These are phyloP conservation scores for Candida sanyaensis DNA, from an alignment of 1,139 yeast species.

Conservation along the genomic window DNA sequence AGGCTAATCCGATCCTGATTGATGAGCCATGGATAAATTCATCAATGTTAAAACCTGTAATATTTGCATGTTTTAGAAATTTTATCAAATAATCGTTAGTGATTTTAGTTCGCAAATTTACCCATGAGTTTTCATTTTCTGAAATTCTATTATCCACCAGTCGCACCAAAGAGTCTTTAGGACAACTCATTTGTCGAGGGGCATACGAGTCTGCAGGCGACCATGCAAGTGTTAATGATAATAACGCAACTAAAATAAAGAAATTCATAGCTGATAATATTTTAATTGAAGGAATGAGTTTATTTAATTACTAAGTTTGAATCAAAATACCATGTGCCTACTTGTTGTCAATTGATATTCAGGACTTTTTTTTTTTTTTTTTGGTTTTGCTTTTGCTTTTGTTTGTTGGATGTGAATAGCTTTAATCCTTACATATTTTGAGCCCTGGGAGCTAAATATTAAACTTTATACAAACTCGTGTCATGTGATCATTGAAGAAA, in stretches of 20 bases:
- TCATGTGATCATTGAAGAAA: no score
- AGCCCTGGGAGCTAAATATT: background rate
- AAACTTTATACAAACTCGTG: no score
- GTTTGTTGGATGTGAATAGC: background rate
- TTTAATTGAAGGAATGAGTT: no score
- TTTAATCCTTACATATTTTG: background rate
- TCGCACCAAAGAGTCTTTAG: slow-evolving; percentile 1
- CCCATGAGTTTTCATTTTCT: background rate
- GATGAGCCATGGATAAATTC: slow-evolving; percentile 27
- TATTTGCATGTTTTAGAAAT: slow-evolving; percentile 37
- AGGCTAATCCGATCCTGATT: slow-evolving; percentile 36
- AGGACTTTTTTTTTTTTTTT: background rate
- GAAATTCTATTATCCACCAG: background rate
- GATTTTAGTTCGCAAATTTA: background rate
- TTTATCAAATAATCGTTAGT: slow-evolving; percentile 33
- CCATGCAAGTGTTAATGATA: background rate
- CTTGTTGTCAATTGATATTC: no score
- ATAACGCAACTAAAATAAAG: background rate
- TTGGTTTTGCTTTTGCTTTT: background rate
- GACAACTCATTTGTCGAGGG: background rate
- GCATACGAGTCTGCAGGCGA: slow-evolving; percentile 1
- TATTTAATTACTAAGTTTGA: no score
- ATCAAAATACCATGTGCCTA: no score
- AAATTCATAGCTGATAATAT: background rate
- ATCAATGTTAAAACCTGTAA: slow-evolving; percentile 35